Evolutionary conservation across 2,329 filamentous ascomycete genomes (phyloP).

Genomic region (Talaromyces albobiverticillius): DNA sequence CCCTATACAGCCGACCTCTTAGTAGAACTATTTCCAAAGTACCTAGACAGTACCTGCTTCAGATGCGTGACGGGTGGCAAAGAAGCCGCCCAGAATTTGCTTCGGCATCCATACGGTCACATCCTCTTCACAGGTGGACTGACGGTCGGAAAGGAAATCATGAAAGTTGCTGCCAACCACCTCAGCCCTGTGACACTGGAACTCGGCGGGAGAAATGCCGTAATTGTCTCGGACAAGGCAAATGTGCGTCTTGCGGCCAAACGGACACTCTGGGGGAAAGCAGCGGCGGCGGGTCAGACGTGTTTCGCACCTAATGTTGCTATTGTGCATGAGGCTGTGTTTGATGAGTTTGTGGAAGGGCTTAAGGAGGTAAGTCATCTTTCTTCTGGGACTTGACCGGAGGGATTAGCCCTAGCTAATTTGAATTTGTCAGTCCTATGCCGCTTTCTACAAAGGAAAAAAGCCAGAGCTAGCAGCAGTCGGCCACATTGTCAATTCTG

Average conservation of each 20-base stretch:
- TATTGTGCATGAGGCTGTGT: conserved; percentile 9
- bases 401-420: too few relatives aligned
- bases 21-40: conserved; percentile 9
- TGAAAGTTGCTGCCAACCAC: conserved; percentile 3
- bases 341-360: too few relatives aligned
- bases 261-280: conserved; percentile 2
- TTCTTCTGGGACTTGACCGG: too few relatives aligned
- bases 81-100: conserved; percentile 1
- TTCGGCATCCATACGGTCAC: conserved; percentile 6
- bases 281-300: conserved; percentile 9
- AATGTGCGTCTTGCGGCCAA: conserved; percentile 10
- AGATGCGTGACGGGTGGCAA: conserved; percentile 6
- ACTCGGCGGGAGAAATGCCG: conserved; percentile 8
- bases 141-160: conserved; percentile 7
- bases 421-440: too few relatives aligned
- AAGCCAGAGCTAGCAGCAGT: too few relatives aligned
- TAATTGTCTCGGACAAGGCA: conserved; percentile 3
- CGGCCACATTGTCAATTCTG: too few relatives aligned
- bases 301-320: conserved; percentile 13
- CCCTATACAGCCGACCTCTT: conserved; percentile 8
- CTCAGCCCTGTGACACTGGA: conserved; percentile 8
- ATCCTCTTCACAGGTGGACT: conserved; percentile 7
- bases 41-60: conserved; percentile 5
- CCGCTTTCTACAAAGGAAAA: too few relatives aligned
- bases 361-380: too few relatives aligned